phyloP scores from a whole-genome alignment of 2,329 filamentous ascomycete genomes.

The Diaporthe citriasiana region DNA sequence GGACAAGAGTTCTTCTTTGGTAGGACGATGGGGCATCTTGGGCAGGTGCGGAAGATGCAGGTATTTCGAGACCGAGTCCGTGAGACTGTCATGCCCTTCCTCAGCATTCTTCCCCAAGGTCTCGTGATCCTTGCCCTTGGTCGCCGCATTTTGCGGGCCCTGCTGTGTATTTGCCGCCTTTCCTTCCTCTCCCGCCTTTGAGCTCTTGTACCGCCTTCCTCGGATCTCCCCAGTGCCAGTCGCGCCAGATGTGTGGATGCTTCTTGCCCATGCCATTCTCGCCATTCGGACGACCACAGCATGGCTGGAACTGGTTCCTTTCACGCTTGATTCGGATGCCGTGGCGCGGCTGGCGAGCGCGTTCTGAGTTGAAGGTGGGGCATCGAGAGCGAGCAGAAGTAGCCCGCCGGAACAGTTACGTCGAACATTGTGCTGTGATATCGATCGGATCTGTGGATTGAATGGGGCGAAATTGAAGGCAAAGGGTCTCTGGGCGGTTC shows the following conservation, averaged over 20 bases:
- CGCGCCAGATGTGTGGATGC: slow-evolving; percentile 49
- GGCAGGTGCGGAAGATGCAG: slow-evolving; percentile 69
- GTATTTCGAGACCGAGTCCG: slow-evolving; percentile 71
- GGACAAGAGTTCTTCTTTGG: slow-evolving; percentile 91
- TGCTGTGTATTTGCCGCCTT: slow-evolving; percentile 38
- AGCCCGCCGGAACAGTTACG: slow-evolving; percentile 69
- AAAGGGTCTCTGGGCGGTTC: slow-evolving; percentile 41
- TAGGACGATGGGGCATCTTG: slow-evolving; percentile 87
- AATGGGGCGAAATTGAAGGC: slow-evolving; percentile 47
- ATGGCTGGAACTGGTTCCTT: slow-evolving; percentile 47
- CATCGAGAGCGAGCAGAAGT: slow-evolving; percentile 63
- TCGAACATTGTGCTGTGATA: slow-evolving; percentile 55
- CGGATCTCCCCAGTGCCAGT: slow-evolving; percentile 45
- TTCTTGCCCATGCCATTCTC: slow-evolving; percentile 54
- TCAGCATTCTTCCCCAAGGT: slow-evolving; percentile 46
- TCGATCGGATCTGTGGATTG: slow-evolving; percentile 46
- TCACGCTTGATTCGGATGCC: slow-evolving; percentile 55
- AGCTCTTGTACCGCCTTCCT: slow-evolving; percentile 52
- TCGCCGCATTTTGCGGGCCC: slow-evolving; percentile 38
- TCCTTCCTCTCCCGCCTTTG: slow-evolving; percentile 46
- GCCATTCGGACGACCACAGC: slow-evolving; percentile 54
- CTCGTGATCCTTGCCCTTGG: slow-evolving; percentile 52
- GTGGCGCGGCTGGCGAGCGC: slow-evolving; percentile 57
- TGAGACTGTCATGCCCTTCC: slow-evolving; percentile 50
- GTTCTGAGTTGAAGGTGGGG: slow-evolving; percentile 55